Evolutionary conservation across 2,329 filamentous ascomycete species (phyloP), one percentile per base, ranked within the genome.

Genomic region (Westerdykella sp.): DNA sequence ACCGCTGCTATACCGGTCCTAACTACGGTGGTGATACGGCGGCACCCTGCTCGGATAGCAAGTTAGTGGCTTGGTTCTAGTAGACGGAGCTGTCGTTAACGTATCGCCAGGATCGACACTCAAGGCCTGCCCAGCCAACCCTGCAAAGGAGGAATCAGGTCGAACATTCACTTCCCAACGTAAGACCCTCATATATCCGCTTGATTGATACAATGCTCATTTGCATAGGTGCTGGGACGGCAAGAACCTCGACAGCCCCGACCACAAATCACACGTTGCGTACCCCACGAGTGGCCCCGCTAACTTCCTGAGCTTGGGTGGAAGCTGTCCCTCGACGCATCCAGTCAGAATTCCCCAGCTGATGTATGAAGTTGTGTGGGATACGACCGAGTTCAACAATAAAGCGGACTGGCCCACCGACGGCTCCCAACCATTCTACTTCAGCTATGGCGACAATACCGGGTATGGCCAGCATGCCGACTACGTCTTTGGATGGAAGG

Each of bases 261-360:
- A 82, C 60, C 79, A 82, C 70, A 74, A 73, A 63, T 70, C 70
- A 47, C 79, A 70, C 51, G 64, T 71, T 21, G 58, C 69, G 15
- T 71, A 71, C 48, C 69, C 69, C 2, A 57, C 54, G 18, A 52
- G 11, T 10, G 55, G 55, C 25, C 49, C 55, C 12, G 53, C 53
- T 18, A 47, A 44, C 40, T 57, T 57, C 51, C 44, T 55, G 15
- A 44, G 23, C 41, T 37, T 51, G 44, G 11, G 67, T 37, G 68
- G 69, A 18, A 46, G 50, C 28, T 72, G 69, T 52, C 69, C 69
- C 1, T 54, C 65, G 1, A 66, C 63, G 0, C 68, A 71, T 59
- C 69, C 69, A 0, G 58, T 73, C 28, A 55, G 64, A 13, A 72
- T 71, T 46, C 70, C 70, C 2, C 70, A 73, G 59, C 60, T 73